Percentiles rank a stretch among this genome's conserved stretches.
Conservation (phyloP, 257 asterid species). For the Salvia miltiorrhiza region DNA sequence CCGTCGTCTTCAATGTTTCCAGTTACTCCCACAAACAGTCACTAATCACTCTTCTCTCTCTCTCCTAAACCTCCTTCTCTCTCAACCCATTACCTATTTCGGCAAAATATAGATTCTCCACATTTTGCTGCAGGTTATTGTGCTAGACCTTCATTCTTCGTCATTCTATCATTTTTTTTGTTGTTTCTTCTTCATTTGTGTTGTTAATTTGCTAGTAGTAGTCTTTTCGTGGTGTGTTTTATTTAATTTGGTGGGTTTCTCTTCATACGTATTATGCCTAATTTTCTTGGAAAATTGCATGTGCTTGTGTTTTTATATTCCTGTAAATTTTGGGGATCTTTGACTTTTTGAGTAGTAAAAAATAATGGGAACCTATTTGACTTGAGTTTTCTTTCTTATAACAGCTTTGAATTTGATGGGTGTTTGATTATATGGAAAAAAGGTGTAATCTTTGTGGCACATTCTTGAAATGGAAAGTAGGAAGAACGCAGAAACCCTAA, state of each 20-base stretch:
- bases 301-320: not conserved
- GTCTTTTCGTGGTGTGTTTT: not conserved
- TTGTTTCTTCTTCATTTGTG: not conserved
- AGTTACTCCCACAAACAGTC: conserved; percentile 7
- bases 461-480: conserved; percentile 43
- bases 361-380: conserved; percentile 18
- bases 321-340: conserved; percentile 6
- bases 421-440: conserved; percentile 31
- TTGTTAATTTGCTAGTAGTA: not conserved
- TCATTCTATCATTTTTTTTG: not conserved
- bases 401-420: conserved; percentile 38
- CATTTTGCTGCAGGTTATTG: conserved; percentile 24
- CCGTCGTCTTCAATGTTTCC: conserved; percentile 25
- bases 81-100: conserved; percentile 1
- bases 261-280: not conserved
- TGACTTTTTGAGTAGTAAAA: conserved; percentile 4
- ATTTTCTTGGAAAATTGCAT: not conserved
- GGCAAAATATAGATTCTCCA: conserved; percentile 4
- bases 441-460: conserved; percentile 35
- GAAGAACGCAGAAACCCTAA: conserved; percentile 38
- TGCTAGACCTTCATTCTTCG: conserved; percentile 5
- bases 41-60: not conserved
- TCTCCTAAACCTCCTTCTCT: conserved; percentile 18
- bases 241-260: not conserved
- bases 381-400: conserved; percentile 17